A percentile compares a stretch with the other conserved stretches of the same genome.
phyloP scores from a whole-genome alignment of 352 stramenopile species.

The Blastocystis hominis region DNA sequence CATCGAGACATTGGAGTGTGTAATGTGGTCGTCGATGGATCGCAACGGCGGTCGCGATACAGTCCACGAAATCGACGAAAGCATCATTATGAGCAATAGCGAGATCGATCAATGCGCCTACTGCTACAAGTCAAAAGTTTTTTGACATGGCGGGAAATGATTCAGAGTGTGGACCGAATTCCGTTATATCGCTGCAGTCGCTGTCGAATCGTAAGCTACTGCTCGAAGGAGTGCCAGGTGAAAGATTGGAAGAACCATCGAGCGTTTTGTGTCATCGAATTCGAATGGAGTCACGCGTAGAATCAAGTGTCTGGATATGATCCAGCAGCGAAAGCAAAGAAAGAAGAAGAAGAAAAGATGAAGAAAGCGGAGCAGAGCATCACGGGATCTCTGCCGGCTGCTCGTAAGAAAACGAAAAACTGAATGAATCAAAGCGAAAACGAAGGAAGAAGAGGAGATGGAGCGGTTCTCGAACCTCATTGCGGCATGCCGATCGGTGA shows the following conservation, averaged over 20 bases:
- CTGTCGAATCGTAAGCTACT: conserved; percentile 29
- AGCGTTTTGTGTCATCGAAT: neutral
- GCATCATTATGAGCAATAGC: neutral
- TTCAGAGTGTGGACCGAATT: neutral
- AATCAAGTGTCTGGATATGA: conserved; percentile 38
- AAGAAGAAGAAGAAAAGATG: neutral
- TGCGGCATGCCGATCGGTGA: neutral
- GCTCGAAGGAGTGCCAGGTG: conserved; percentile 45
- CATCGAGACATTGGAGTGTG: conserved; percentile 33
- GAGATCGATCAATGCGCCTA: neutral
- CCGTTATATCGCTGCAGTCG: conserved; percentile 17
- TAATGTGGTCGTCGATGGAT: conserved; percentile 43
- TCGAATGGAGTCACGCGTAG: neutral
- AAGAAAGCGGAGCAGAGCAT: conserved; percentile 5
- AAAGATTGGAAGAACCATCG: conserved; percentile 53
- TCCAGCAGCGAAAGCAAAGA: neutral
- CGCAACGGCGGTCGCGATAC: neutral
- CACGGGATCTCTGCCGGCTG: neutral
- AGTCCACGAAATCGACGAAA: conserved; percentile 10
- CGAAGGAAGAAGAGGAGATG: conserved; percentile 52
- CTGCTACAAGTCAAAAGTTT: conserved; percentile 46
- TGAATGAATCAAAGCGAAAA: neutral
- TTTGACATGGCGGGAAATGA: neutral
- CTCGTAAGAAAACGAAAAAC: neutral
- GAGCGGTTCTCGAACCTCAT: conserved; percentile 24